A percentile compares a stretch with the other conserved stretches of the same genome.
These are phyloP conservation scores for Tilletiopsis washingtonensis DNA, from an alignment of 1,284 basidiomycete genomes.

Conservation along the genomic window DNA sequence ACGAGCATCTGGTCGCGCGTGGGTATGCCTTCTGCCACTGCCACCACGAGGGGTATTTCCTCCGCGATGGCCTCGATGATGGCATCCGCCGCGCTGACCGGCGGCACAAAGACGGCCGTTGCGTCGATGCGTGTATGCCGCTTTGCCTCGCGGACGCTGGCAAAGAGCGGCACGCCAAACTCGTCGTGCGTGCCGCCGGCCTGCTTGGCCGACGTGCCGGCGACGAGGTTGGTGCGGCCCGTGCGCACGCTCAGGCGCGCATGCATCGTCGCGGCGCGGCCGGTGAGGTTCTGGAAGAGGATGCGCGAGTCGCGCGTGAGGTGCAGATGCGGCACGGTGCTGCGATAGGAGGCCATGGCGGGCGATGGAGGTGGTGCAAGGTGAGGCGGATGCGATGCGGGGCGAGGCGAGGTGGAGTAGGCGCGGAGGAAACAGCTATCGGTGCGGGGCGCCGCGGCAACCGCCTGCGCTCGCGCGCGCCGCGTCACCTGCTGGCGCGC, in stretches of 20 bases:
- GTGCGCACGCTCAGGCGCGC: neutral
- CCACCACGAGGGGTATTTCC: constrained; percentile 27
- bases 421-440: no score
- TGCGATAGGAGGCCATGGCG: neutral
- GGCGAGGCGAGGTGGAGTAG: no score
- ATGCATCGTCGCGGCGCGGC: neutral
- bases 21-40: constrained; percentile 32
- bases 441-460: no score
- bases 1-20: constrained; percentile 25
- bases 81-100: constrained; percentile 23
- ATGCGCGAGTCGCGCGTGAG: neutral
- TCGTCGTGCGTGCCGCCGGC: neutral
- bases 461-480: no score
- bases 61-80: constrained; percentile 32
- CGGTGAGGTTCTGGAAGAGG: neutral
- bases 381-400: no score
- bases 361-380: no score
- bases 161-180: neutral
- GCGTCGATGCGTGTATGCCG: no score
- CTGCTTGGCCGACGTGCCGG: neutral
- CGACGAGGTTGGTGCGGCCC: neutral
- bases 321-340: neutral
- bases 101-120: constrained; percentile 32
- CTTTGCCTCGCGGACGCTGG: neutral
- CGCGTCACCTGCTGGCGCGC: no score